Base-by-base conservation (phyloP, 1,139 yeast genomes). In the Debaryomycetaceae sp. region DNA sequence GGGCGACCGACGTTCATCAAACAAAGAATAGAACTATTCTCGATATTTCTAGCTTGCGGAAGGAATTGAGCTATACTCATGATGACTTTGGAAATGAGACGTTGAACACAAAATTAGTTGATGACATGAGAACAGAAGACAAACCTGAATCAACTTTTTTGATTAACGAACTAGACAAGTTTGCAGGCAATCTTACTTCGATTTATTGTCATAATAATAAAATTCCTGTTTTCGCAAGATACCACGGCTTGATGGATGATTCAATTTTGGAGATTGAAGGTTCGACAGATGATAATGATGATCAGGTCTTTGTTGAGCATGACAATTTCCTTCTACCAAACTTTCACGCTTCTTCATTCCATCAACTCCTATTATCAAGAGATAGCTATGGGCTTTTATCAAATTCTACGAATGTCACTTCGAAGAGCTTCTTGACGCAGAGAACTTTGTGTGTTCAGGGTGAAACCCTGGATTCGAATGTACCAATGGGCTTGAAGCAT, bases 331-430 rank as follows among this genome's bases (percentile, higher is more conserved):
- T 74, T 36, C 51, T 72, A 4, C 77, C 78, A 1, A 55, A 63
- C 22, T 73, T 55, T 44, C 62, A 63, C 39, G 70, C 75, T 9
- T 55, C 49, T 14, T 56, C 68, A 1, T 74, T 62, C 48, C 58
- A 55, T 42, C 76, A 72, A 43, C 63, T 75, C 0, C 54, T 72
- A 5, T 44, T 70, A 27, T 65, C 75, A 0, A 55, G 73, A 45
- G 76, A 72, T 51, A 49, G 57, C 1, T 36, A 57, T 6, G 76
- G 78, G 2, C 56, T 55, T 47, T 66, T 72, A 1, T 69, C 78
- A 0, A 41, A 56, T 27, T 56, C 67, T 7, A 77, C 76, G 0
- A 53, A 53, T 34, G 36, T 70, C 1, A 65, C 69, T 24, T 73
- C 72, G 2, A 54, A 57, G 37, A 67, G 66, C 46, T 73, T 59